Percentiles rank a stretch among this genome's conserved stretches.
Evolutionary conservation across 345 rosid genomes (phyloP).

Genomic region (Euphorbia lathyris): DNA sequence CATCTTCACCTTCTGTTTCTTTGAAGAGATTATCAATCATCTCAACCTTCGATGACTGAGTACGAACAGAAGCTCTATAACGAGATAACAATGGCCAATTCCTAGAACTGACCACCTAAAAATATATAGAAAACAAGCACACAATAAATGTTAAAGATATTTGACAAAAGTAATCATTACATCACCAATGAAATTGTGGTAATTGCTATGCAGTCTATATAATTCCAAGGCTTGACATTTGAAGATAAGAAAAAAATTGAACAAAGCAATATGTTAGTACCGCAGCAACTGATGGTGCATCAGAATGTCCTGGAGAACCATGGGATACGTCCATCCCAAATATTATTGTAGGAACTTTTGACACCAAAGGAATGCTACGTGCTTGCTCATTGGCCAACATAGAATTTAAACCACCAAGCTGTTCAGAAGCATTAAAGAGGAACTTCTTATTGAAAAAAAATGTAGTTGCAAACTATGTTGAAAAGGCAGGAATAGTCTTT

Average conservation of each 20-base stretch:
- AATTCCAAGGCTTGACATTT: neutral
- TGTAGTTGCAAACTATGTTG: neutral
- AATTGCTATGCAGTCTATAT: neutral
- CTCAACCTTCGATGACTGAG: constrained; percentile 29
- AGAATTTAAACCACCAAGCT: constrained; percentile 32
- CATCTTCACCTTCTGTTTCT: constrained; percentile 2
- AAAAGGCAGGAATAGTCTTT: neutral
- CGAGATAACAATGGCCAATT: constrained; percentile 22
- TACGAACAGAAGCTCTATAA: constrained; percentile 25
- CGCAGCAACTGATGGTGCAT: constrained; percentile 27
- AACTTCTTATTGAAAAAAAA: neutral
- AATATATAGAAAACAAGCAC: neutral
- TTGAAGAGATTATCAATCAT: constrained; percentile 23
- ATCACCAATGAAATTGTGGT: too few species aligned
- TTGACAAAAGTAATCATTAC: neutral
- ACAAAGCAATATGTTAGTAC: constrained; percentile 13
- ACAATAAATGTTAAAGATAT: neutral
- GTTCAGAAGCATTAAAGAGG: neutral
- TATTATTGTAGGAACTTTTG: constrained; percentile 27
- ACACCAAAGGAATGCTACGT: constrained; percentile 18
- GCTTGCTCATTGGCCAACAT: constrained; percentile 20
- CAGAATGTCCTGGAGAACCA: constrained; percentile 29
- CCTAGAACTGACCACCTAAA: constrained; percentile 26
- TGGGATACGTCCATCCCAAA: constrained; percentile 31
- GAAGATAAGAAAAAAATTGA: neutral